A percentile compares a stretch with the other conserved stretches of the same genome.
phyloP scores from a whole-genome alignment of 192 early-diverging fungal species.

The Phlyctochytrium planicorne region DNA sequence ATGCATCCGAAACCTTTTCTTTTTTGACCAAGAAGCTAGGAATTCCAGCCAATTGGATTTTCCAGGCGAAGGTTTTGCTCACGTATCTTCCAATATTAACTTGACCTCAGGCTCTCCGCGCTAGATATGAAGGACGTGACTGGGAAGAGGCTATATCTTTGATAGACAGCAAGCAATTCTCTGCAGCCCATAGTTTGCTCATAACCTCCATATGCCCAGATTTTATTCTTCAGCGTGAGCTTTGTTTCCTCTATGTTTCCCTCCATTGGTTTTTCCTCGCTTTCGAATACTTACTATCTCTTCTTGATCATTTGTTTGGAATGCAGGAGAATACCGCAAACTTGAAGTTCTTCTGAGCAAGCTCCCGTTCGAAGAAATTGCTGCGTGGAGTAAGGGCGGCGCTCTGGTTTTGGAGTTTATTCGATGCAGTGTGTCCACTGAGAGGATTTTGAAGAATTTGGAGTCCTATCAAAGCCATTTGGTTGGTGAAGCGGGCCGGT shows the following conservation, averaged over 20 bases:
- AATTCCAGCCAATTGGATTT: conserved; percentile 66
- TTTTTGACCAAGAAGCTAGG: conserved; percentile 64
- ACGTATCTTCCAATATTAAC: background rate
- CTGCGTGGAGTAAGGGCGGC: conserved; percentile 33
- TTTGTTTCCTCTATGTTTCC: too few species aligned
- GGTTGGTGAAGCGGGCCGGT: background rate
- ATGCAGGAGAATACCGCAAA: conserved; percentile 12
- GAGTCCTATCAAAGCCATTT: background rate
- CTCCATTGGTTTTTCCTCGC: too few species aligned
- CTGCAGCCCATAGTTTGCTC: conserved; percentile 34
- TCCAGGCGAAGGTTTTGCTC: conserved; percentile 52
- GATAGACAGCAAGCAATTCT: conserved; percentile 41
- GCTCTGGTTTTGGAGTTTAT: conserved; percentile 35
- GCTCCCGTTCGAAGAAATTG: conserved; percentile 12
- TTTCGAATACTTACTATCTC: background rate
- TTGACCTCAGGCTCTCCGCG: conserved; percentile 33
- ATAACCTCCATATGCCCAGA: conserved; percentile 26
- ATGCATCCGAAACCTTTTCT: conserved; percentile 29
- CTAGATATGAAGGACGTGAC: conserved; percentile 35
- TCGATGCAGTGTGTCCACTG: background rate
- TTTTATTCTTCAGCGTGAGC: conserved; percentile 33
- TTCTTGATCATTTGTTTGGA: conserved; percentile 14
- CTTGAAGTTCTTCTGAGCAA: conserved; percentile 8
- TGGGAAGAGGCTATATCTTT: conserved; percentile 39
- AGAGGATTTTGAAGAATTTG: background rate